A percentile compares a stretch with the other conserved stretches of the same genome.
These are phyloP conservation scores for Kwoniella europaea DNA, from an alignment of 768 basidiomycete genomes.

Conservation along the genomic window DNA sequence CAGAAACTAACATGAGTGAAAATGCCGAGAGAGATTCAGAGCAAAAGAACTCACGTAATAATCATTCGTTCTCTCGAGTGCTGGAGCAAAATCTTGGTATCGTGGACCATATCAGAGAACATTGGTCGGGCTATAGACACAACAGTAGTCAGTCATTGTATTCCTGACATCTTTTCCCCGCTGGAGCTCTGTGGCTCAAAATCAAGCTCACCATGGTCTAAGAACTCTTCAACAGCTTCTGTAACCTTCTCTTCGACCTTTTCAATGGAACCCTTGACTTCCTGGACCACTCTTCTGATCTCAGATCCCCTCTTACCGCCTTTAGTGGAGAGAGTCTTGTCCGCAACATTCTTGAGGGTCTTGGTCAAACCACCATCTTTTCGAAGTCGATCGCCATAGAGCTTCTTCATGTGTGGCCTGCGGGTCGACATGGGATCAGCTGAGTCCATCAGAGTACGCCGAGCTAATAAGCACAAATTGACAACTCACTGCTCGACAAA, in stretches of 20 bases:
- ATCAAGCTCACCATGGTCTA: slow-evolving; percentile 75
- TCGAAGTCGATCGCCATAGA: slow-evolving; percentile 90
- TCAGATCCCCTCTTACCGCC: slow-evolving; percentile 83
- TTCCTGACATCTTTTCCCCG: no score
- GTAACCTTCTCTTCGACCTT: slow-evolving; percentile 94
- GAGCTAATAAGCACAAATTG: no score
- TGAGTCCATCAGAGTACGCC: neutral
- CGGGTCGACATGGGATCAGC: neutral
- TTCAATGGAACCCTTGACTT: slow-evolving; percentile 92
- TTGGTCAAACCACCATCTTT: slow-evolving; percentile 97
- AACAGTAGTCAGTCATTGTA: neutral
- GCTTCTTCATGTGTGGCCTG: slow-evolving; percentile 97
- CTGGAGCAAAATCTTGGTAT: slow-evolving; percentile 86
- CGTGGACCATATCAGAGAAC: slow-evolving; percentile 86
- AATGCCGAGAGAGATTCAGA: neutral
- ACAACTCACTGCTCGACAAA: slow-evolving; percentile 82
- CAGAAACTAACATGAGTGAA: slow-evolving; percentile 9
- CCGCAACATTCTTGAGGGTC: slow-evolving; percentile 93
- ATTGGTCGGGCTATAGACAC: slow-evolving; percentile 72
- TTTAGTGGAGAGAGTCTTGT: slow-evolving; percentile 70
- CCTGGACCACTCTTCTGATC: slow-evolving; percentile 79
- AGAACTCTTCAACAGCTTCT: slow-evolving; percentile 89
- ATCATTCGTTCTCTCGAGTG: slow-evolving; percentile 88
- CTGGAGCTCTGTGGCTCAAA: neutral
- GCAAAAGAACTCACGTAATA: slow-evolving; percentile 72